phyloP scores from a whole-genome alignment of 306 rosid species.

The Myrica gale region DNA sequence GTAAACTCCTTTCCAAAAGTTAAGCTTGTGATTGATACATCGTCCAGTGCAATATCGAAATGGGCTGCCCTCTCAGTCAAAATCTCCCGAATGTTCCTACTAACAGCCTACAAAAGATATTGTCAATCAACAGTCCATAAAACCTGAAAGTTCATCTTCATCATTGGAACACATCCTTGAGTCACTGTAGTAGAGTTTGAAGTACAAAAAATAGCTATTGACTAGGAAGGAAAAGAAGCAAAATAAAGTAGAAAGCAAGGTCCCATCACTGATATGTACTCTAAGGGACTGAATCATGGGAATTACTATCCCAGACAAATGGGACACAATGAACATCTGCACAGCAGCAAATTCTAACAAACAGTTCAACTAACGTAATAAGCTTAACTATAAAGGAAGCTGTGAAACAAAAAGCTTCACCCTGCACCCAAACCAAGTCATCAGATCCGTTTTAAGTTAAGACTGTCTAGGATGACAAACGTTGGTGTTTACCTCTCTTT shows the following conservation, averaged over 20 bases:
- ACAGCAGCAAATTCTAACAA: not conserved
- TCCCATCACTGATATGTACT: not conserved
- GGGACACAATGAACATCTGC: not conserved
- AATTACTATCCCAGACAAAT: not conserved
- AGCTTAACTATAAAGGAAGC: not conserved
- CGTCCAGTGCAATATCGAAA: conserved; percentile 84
- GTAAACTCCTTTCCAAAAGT: conserved; percentile 88
- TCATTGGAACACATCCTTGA: not conserved
- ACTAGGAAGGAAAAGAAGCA: not conserved
- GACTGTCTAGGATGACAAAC: not conserved
- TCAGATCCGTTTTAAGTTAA: too few species aligned
- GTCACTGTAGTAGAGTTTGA: not conserved
- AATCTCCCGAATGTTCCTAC: conserved; percentile 79
- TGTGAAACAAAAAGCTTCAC: not conserved
- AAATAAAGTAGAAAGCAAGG: not conserved
- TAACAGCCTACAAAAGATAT: conserved; percentile 57
- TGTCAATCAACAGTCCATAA: conserved; percentile 1
- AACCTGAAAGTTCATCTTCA: not conserved
- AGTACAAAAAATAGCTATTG: not conserved
- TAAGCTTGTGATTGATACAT: conserved; percentile 74
- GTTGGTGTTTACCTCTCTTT: conserved; percentile 64
- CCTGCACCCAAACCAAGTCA: not conserved
- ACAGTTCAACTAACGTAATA: not conserved
- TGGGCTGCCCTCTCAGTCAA: conserved; percentile 78
- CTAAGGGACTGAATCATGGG: not conserved